Conservation (phyloP, 164 flowering plant species). For the Brasenia schreberi region DNA sequence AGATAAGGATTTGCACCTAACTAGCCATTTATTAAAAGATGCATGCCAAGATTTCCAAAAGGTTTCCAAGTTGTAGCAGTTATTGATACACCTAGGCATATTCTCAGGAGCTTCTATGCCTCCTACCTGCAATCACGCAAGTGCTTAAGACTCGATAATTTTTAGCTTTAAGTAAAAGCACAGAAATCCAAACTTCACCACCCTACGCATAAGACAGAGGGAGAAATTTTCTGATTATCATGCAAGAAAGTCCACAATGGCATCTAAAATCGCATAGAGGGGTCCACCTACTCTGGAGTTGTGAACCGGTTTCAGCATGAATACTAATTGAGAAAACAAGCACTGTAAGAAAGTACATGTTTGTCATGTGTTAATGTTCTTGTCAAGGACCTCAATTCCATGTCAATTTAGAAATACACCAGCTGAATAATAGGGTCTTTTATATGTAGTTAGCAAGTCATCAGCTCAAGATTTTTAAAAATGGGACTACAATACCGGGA, state of each 20-base stretch:
- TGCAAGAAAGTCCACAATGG: too few relatives aligned
- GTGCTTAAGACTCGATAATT: not conserved
- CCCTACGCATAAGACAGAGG: not conserved
- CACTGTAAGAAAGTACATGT: not conserved
- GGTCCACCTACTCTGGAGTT: not conserved
- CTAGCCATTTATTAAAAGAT: conserved; percentile 96
- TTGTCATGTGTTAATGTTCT: too few relatives aligned
- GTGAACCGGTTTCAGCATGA: not conserved
- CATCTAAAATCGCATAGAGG: not conserved
- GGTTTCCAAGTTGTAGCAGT: conserved; percentile 79
- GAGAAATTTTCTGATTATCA: too few relatives aligned
- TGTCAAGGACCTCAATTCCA: too few relatives aligned
- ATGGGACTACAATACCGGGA: too few relatives aligned
- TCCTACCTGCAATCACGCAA: conserved; percentile 34
- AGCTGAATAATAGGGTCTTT: too few relatives aligned
- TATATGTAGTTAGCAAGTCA: too few relatives aligned
- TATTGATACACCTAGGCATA: conserved; percentile 91
- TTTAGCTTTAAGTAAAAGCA: not conserved
- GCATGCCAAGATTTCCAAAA: conserved; percentile 99
- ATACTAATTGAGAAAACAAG: not conserved
- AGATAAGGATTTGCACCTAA: conserved; percentile 36
- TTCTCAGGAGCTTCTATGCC: conserved; percentile 89
- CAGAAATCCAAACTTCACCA: not conserved
- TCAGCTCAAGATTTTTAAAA: too few relatives aligned
- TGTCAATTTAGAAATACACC: too few relatives aligned